Base-by-base conservation (phyloP, 371 early-diverging fungal species). In the Lichtheimia ornata region DNA sequence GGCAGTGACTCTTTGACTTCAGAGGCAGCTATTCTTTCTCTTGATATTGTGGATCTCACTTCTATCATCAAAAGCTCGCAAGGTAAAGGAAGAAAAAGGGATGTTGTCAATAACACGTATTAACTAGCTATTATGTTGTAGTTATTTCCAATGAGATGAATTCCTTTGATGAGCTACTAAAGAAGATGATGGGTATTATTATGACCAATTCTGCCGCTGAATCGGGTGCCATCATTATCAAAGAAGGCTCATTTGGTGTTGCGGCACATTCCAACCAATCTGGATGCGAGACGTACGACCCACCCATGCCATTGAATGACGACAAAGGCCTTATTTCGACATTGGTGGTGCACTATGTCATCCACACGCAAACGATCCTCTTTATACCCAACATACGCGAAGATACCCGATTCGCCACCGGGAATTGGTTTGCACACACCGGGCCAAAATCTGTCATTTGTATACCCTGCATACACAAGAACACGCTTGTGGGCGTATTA, bases 381-480 rank as follows among this genome's bases (percentile, higher is more conserved):
- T 72, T 79, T 53, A 79, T 79, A 30, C 66, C 76, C 9, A 79
- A 79, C 30, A 70, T 74, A 0, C 65, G 66, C 40, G 64, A 66
- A 22, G 79, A 79, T 56, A 58, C 74, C 17, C 72, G 79, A 9
- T 79, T 76, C 58, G 63, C 69, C 3, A 74, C 71, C 0, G 72
- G 71, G 3, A 49, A 59, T 18, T 69, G 66, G 50, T 62, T 58
- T 22, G 64, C 57, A 11, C 71, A 72, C 7, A 62, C 64, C 3
- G 77, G 76, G 11, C 63, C 82, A n/a, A 79, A 71, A 49, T 76
- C 81, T 2, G 76, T 81, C 12, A 78, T 85, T 3, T 85, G 85
- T 56, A 67, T 79, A 54, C 85, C 85, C 0, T 82, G 83, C 17
- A 56, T 83, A 42, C 85, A 85, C 73, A 85, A 83, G 55, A 70